Evolutionary conservation across 1,284 basidiomycete species (phyloP).

Genomic region (Microstroma glucosiphilum): DNA sequence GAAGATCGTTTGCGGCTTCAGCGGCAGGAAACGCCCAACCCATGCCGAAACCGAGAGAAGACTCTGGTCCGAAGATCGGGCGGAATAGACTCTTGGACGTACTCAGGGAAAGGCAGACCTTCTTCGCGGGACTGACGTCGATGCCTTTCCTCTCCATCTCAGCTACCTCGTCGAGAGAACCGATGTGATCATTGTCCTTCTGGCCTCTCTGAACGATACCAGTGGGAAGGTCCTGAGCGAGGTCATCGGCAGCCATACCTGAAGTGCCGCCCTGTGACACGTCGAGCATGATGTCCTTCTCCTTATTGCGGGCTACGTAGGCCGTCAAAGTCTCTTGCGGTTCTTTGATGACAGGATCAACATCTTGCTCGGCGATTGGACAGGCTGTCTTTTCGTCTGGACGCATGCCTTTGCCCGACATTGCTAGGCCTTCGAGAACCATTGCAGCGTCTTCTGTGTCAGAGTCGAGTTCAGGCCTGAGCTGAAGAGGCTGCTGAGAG

Average conservation of each 20-base stretch:
- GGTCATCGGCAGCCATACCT: background rate
- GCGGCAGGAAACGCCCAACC: conserved; percentile 45
- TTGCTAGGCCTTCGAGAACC: conserved; percentile 44
- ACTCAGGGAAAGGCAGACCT: conserved; percentile 14
- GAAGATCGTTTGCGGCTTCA: conserved; percentile 23
- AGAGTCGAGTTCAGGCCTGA: conserved; percentile 26
- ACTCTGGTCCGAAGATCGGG: conserved; percentile 37
- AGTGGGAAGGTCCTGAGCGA: conserved; percentile 17
- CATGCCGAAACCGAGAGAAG: conserved; percentile 45
- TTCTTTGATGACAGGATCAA: conserved; percentile 19
- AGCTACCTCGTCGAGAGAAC: background rate
- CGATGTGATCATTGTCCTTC: background rate
- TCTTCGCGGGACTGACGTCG: conserved; percentile 10
- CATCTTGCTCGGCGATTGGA: conserved; percentile 8
- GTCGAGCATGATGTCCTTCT: conserved; percentile 16
- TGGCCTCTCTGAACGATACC: background rate
- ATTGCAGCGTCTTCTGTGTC: conserved; percentile 47
- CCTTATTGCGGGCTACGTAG: conserved; percentile 18
- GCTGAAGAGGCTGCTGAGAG: conserved; percentile 16
- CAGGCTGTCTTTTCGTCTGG: background rate
- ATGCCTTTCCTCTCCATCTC: conserved; percentile 13
- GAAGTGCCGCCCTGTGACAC: conserved; percentile 5
- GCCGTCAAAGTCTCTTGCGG: background rate
- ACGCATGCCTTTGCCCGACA: conserved; percentile 17
- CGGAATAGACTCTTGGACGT: conserved; percentile 21